These are phyloP conservation scores for Termitomyces sp. DNA, from an alignment of 768 basidiomycete genomes.

Conservation along the genomic window DNA sequence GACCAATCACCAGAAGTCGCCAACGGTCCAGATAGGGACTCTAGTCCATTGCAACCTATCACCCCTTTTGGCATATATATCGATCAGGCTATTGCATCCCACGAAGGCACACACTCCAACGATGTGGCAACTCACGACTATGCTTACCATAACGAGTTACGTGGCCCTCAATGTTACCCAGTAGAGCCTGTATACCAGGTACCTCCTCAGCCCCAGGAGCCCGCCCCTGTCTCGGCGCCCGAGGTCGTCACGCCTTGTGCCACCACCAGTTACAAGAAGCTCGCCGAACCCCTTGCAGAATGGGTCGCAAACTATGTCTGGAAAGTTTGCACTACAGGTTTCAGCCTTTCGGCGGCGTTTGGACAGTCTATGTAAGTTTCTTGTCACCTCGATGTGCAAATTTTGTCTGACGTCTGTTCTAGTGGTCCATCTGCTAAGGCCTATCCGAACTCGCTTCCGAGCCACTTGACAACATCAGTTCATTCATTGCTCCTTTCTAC, in stretches of 20 bases:
- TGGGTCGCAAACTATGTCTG: slow-evolving; percentile 80
- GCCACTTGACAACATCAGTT: slow-evolving; percentile 53
- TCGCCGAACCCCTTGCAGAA: slow-evolving; percentile 73
- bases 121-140: slow-evolving; percentile 8
- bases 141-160: slow-evolving; percentile 11
- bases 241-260: slow-evolving; percentile 49
- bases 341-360: slow-evolving; percentile 53
- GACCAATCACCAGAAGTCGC: slow-evolving; percentile 50
- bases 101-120: slow-evolving; percentile 5
- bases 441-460: slow-evolving; percentile 45
- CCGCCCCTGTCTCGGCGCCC: slow-evolving; percentile 34
- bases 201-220: slow-evolving; percentile 33
- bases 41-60: slow-evolving; percentile 70
- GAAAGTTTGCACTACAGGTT: slow-evolving; percentile 77
- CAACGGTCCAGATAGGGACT: slow-evolving; percentile 47
- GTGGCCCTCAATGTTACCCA: slow-evolving; percentile 18
- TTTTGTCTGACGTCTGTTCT: slow-evolving; percentile 12
- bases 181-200: slow-evolving; percentile 19
- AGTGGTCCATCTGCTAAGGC: slow-evolving; percentile 30
- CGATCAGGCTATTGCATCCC: slow-evolving; percentile 62
- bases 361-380: slow-evolving; percentile 51
- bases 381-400: no score
- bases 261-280: slow-evolving; percentile 59
- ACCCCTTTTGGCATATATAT: slow-evolving; percentile 78
- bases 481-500: slow-evolving; percentile 77